These are phyloP conservation scores for Flueggea neowawraea DNA, from an alignment of 441 rosid species.

Conservation along the genomic window DNA sequence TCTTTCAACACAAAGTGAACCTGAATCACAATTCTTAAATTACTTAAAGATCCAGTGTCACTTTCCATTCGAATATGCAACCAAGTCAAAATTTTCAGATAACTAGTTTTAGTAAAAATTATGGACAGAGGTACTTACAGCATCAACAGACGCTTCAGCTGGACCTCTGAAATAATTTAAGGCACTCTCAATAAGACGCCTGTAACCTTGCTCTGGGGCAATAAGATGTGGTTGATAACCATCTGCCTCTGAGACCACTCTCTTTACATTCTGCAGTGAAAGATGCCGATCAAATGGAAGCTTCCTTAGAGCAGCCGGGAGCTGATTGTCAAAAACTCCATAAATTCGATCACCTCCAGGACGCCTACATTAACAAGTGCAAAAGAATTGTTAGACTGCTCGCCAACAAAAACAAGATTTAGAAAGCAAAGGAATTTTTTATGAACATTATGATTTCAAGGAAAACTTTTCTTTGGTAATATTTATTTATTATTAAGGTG, in stretches of 20 bases:
- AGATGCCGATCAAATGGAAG: constrained; percentile 94
- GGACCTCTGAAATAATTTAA: constrained; percentile 80
- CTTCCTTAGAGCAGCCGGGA: constrained; percentile 89
- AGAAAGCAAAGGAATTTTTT: no score
- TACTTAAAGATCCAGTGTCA: background rate
- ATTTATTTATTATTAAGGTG: no score
- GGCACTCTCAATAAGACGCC: constrained; percentile 76
- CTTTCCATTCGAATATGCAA: no score
- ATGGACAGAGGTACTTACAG: constrained; percentile 42
- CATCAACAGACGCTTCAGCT: constrained; percentile 91
- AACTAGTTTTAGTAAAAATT: background rate
- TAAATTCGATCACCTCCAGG: constrained; percentile 97
- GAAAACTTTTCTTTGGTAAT: no score
- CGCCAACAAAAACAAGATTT: no score
- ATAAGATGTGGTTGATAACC: constrained; percentile 95
- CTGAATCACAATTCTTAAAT: constrained; percentile 27
- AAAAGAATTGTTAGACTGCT: no score
- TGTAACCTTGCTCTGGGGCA: constrained; percentile 94
- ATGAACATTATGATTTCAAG: no score
- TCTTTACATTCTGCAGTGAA: constrained; percentile 75
- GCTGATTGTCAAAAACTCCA: constrained; percentile 95
- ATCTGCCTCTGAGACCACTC: constrained; percentile 90
- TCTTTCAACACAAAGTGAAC: constrained; percentile 79
- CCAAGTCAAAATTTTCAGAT: background rate
- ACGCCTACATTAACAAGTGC: constrained; percentile 42